phyloP scores from a whole-genome alignment of 805 yeast species.

The Zygosaccharomyces lentus region DNA sequence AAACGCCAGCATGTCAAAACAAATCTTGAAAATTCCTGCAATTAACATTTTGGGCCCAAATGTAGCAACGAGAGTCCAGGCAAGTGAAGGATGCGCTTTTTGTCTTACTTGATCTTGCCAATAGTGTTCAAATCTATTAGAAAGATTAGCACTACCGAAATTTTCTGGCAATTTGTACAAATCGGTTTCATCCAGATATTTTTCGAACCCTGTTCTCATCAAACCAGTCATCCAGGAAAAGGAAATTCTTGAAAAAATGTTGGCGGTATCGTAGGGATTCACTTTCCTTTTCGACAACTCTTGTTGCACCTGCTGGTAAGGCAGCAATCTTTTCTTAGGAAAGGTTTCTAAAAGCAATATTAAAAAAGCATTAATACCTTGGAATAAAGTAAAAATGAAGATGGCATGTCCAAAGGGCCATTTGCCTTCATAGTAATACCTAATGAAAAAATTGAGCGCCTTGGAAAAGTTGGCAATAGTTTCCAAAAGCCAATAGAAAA shows the following conservation, averaged over 20 bases:
- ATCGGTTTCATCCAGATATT: constrained; percentile 52
- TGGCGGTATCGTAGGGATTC: constrained; percentile 42
- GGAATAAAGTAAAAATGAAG: constrained; percentile 34
- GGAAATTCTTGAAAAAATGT: constrained; percentile 70
- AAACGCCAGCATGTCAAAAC: constrained; percentile 77
- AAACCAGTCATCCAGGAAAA: constrained; percentile 89
- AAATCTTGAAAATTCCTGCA: constrained; percentile 68
- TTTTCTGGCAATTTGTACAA: constrained; percentile 73
- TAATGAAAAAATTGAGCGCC: constrained; percentile 37
- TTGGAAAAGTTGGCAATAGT: constrained; percentile 46
- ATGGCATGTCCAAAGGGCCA: constrained; percentile 26
- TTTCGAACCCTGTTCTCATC: constrained; percentile 71
- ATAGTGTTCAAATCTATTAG: constrained; percentile 45
- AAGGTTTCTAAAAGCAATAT: constrained; percentile 37
- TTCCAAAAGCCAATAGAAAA: constrained; percentile 71
- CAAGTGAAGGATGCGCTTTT: constrained; percentile 44
- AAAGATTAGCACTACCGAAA: constrained; percentile 52
- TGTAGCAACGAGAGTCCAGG: constrained; percentile 58
- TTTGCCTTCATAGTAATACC: constrained; percentile 32
- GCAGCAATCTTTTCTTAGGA: constrained; percentile 39
- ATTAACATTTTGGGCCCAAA: constrained; percentile 68
- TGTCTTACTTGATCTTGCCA: constrained; percentile 61
- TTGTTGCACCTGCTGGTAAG: constrained; percentile 40
- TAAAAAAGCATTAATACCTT: constrained; percentile 31
- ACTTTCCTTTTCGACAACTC: constrained; percentile 29